A percentile compares a stretch with the other conserved stretches of the same genome.
phyloP scores from a whole-genome alignment of 768 basidiomycete species.

The Pholiota conissans region DNA sequence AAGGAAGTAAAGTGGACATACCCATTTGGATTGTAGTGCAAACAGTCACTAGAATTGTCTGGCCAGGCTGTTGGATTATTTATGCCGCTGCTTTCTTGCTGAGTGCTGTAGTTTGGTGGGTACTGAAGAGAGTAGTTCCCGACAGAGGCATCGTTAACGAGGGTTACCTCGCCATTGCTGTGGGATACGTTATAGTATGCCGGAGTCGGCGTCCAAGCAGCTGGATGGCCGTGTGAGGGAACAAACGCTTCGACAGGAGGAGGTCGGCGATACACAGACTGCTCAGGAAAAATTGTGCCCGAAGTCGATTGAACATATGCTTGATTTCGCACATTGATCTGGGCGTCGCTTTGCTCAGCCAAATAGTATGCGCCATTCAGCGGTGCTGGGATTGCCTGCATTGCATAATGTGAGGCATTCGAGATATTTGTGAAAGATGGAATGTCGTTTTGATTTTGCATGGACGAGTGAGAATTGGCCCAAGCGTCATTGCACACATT shows the following conservation, averaged over 20 bases:
- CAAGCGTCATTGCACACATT: neutral
- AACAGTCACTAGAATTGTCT: neutral
- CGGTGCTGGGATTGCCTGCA: neutral
- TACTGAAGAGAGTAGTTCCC: neutral
- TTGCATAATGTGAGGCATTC: neutral
- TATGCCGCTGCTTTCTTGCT: neutral
- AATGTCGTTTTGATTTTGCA: neutral
- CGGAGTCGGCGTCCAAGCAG: neutral
- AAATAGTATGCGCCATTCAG: neutral
- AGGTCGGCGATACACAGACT: neutral
- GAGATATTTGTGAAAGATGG: neutral
- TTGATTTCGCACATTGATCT: neutral
- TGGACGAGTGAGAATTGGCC: neutral
- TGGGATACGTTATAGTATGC: neutral
- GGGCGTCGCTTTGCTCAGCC: too few relatives aligned
- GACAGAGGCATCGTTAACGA: neutral
- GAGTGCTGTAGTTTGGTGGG: neutral
- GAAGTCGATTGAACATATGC: neutral
- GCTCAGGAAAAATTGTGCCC: too few relatives aligned
- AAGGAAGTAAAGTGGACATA: neutral
- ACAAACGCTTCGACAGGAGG: neutral
- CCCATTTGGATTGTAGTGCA: neutral
- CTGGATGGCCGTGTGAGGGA: neutral
- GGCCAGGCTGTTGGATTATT: neutral
- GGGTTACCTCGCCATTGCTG: neutral